These are phyloP conservation scores for Boletus subcaerulescens DNA, from an alignment of 768 basidiomycete species.

Conservation along the genomic window DNA sequence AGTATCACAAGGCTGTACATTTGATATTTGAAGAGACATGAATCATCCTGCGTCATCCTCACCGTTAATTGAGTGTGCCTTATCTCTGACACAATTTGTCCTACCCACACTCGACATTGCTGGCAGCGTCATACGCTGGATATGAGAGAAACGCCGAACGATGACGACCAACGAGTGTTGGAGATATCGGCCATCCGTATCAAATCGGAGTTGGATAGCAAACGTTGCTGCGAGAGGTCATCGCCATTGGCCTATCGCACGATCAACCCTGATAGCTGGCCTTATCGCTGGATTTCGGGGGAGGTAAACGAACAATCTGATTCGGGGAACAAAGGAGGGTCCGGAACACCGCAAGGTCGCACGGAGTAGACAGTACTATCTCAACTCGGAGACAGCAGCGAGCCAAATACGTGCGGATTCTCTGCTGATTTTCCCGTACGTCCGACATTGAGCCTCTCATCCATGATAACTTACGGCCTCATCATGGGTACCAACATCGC, in stretches of 20 bases:
- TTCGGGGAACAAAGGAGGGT: background rate
- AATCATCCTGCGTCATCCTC: constrained; percentile 1
- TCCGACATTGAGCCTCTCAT: constrained; percentile 2
- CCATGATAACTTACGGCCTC: constrained; percentile 11
- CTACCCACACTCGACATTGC: background rate
- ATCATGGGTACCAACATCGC: constrained; percentile 4
- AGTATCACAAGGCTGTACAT: constrained; percentile 1
- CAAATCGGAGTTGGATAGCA: constrained; percentile 12
- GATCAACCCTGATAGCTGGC: background rate
- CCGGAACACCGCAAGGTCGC: constrained; percentile 7
- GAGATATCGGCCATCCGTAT: constrained; percentile 10
- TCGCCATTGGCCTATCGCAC: constrained; percentile 3
- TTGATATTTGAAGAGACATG: background rate
- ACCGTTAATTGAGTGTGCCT: background rate
- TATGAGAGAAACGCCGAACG: constrained; percentile 10
- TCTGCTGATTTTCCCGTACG: constrained; percentile 7
- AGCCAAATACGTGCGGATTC: constrained; percentile 12
- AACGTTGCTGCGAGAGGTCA: constrained; percentile 1
- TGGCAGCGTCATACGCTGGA: background rate
- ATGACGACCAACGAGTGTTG: background rate
- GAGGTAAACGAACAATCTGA: constrained; percentile 4
- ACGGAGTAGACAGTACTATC: background rate
- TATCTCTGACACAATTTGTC: constrained; percentile 10
- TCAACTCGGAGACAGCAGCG: background rate
- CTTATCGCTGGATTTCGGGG: constrained; percentile 4